phyloP scores from a whole-genome alignment of 139 green algal species.

The Coelastrella sp. region DNA sequence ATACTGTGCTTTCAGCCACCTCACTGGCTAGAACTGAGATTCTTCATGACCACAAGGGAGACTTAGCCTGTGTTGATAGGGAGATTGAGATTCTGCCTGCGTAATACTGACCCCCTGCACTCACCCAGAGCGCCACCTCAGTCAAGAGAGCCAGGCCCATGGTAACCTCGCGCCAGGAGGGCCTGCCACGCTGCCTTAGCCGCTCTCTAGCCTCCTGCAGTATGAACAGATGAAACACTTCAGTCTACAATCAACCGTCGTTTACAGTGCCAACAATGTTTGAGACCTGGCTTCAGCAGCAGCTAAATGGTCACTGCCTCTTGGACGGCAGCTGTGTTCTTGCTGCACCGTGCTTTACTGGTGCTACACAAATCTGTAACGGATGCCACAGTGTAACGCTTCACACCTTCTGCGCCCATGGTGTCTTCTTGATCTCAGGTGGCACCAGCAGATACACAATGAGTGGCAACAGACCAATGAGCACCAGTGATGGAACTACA shows the following conservation, averaged over 20 bases:
- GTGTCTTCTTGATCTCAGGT: no score
- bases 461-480: no score
- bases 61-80: no score
- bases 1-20: no score
- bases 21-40: no score
- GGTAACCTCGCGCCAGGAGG: slow-evolving; percentile 77
- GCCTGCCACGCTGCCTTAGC: slow-evolving; percentile 78
- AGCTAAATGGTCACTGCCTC: background rate
- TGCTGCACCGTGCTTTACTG: background rate
- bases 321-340: background rate
- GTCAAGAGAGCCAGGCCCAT: slow-evolving; percentile 82
- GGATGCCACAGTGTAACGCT: background rate
- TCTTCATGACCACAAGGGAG: no score
- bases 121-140: slow-evolving; percentile 86
- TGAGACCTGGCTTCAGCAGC: no score
- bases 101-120: no score
- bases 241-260: background rate
- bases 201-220: slow-evolving; percentile 48
- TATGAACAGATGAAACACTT: background rate
- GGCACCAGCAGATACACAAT: no score
- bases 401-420: background rate
- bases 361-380: background rate
- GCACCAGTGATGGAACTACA: no score
- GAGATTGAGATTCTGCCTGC: no score
- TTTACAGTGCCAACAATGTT: no score